phyloP scores from a whole-genome alignment of 805 yeast species.

The Myxozyma neotropica region DNA sequence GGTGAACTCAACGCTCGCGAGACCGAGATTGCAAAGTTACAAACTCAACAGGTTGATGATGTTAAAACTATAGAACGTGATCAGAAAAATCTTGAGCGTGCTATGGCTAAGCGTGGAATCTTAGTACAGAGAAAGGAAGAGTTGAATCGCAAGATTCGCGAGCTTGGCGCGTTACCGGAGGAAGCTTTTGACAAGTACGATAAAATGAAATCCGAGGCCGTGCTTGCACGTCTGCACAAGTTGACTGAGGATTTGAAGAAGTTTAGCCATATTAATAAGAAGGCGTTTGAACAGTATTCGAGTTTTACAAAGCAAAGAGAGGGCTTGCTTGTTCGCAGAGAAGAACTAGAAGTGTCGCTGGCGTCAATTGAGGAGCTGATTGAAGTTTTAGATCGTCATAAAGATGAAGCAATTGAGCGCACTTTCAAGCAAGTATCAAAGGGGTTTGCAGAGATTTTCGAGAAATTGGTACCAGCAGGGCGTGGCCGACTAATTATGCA shows the following conservation, averaged over 20 bases:
- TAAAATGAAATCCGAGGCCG: slow-evolving; percentile 51
- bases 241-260: slow-evolving; percentile 61
- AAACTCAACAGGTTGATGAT: slow-evolving; percentile 58
- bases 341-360: slow-evolving; percentile 70
- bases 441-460: slow-evolving; percentile 75
- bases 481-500: slow-evolving; percentile 72
- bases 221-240: slow-evolving; percentile 55
- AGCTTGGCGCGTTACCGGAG: slow-evolving; percentile 87
- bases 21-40: slow-evolving; percentile 51
- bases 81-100: slow-evolving; percentile 66
- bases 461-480: slow-evolving; percentile 80
- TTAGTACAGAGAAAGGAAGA: slow-evolving; percentile 68
- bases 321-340: slow-evolving; percentile 63
- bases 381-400: slow-evolving; percentile 68
- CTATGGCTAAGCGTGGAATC: slow-evolving; percentile 62
- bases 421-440: slow-evolving; percentile 77
- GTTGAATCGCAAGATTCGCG: slow-evolving; percentile 70
- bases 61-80: slow-evolving; percentile 61
- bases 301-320: slow-evolving; percentile 73
- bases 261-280: slow-evolving; percentile 79
- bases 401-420: slow-evolving; percentile 76
- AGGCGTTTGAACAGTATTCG: slow-evolving; percentile 81
- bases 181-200: slow-evolving; percentile 65
- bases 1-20: slow-evolving; percentile 44
- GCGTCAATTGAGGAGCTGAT: slow-evolving; percentile 74